Conservation (phyloP, 2,329 filamentous ascomycete species). For the Lithohypha guttulata region DNA sequence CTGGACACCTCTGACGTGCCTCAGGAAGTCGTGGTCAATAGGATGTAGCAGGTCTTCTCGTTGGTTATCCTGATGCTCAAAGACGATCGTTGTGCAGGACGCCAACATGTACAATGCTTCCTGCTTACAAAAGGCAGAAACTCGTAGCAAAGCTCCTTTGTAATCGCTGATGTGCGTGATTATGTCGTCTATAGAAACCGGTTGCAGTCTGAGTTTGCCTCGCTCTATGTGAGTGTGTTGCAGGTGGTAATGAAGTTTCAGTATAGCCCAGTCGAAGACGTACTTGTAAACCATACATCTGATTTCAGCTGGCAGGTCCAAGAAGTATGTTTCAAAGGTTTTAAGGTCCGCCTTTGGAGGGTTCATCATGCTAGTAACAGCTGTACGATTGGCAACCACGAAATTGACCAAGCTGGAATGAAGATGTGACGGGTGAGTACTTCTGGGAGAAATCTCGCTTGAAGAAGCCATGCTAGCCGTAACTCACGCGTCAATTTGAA, state of each 20-base stretch:
- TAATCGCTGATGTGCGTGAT: constrained; percentile 3
- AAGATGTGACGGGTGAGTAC: no score
- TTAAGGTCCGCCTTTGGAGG: neutral
- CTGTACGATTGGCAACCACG: neutral
- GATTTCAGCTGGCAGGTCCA: constrained; percentile 6
- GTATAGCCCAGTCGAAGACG: constrained; percentile 3
- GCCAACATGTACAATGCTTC: constrained; percentile 8
- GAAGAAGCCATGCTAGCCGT: no score
- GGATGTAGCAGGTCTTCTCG: constrained; percentile 3
- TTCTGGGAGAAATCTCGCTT: no score
- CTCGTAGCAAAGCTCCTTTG: constrained; percentile 3
- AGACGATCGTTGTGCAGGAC: constrained; percentile 2
- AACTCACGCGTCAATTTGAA: no score
- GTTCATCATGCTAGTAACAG: neutral
- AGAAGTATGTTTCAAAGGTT: neutral
- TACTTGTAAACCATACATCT: constrained; percentile 3
- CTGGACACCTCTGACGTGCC: constrained; percentile 2
- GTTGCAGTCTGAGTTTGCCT: neutral
- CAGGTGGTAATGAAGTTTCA: neutral
- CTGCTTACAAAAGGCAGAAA: constrained; percentile 1
- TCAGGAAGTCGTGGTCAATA: constrained; percentile 8
- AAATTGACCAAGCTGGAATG: neutral
- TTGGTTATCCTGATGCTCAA: neutral
- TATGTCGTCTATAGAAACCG: neutral
- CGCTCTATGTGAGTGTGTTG: neutral